phyloP scores from a whole-genome alignment of 2,329 filamentous ascomycete species.

The Gaeumannomyces sp. region DNA sequence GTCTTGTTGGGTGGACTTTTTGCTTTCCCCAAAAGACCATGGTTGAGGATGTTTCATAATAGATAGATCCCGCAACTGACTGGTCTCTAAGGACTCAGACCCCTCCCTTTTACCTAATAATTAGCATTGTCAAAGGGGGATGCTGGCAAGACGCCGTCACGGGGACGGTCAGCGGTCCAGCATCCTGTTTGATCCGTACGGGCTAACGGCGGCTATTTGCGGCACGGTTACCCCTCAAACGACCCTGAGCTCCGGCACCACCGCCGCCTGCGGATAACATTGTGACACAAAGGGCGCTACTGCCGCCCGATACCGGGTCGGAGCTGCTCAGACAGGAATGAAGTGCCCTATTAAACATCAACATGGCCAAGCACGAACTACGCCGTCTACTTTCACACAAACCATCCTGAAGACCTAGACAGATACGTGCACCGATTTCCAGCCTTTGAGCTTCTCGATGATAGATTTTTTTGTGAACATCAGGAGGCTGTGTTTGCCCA shows the following conservation, averaged over 20 bases:
- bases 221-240: background rate
- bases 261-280: background rate
- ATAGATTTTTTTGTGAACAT: too few species aligned
- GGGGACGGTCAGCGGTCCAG: background rate
- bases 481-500: background rate
- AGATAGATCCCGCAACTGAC: too few species aligned
- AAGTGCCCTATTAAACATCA: background rate
- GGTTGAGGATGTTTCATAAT: too few species aligned
- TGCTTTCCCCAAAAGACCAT: too few species aligned
- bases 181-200: background rate
- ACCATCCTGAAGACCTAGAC: background rate
- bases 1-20: too few species aligned
- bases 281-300: background rate
- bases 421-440: too few species aligned
- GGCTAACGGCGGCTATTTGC: slow-evolving; percentile 6
- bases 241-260: background rate
- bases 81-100: background rate
- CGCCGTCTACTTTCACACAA: background rate
- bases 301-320: background rate
- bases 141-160: background rate
- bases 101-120: background rate
- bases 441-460: background rate
- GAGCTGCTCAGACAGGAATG: background rate
- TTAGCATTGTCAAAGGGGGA: background rate
- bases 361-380: background rate